phyloP scores from a whole-genome alignment of 2,329 filamentous ascomycete genomes.

The Aspergillus intermedius region DNA sequence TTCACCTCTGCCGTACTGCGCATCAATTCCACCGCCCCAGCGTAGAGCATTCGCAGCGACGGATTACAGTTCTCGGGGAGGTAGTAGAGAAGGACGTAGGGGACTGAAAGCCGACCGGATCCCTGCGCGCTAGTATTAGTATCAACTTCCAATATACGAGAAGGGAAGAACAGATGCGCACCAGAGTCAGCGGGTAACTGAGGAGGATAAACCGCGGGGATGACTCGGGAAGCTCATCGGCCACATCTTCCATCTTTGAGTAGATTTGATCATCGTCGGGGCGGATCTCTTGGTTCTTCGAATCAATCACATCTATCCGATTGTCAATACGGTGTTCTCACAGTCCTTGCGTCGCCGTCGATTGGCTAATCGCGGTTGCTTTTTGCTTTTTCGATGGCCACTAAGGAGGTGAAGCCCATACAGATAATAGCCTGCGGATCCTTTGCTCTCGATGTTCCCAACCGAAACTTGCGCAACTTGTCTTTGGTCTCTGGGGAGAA shows the following conservation, averaged over 20 bases:
- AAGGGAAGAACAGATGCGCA: constrained; percentile 37
- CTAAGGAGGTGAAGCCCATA: constrained; percentile 46
- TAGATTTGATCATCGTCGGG: constrained; percentile 77
- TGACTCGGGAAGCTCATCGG: constrained; percentile 86
- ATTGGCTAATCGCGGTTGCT: background rate
- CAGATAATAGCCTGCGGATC: constrained; percentile 89
- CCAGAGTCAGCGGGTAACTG: constrained; percentile 83
- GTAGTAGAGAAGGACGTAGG: constrained; percentile 93
- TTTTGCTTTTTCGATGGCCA: background rate
- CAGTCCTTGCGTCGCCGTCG: background rate
- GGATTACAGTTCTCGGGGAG: constrained; percentile 85
- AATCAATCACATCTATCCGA: constrained; percentile 75
- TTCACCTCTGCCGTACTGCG: constrained; percentile 87
- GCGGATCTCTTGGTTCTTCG: constrained; percentile 80
- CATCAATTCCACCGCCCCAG: constrained; percentile 92
- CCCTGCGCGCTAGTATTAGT: constrained; percentile 44
- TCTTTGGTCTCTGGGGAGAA: constrained; percentile 88
- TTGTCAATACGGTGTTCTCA: constrained; percentile 15
- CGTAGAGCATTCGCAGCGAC: constrained; percentile 86
- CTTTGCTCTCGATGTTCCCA: constrained; percentile 80
- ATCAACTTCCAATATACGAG: background rate
- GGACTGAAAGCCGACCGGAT: constrained; percentile 77
- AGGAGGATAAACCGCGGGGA: constrained; percentile 83
- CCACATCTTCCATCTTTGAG: constrained; percentile 70
- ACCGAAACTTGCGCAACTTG: constrained; percentile 86